Evolutionary conservation across 768 basidiomycete species (phyloP).

Genomic region (Lenzites betulinus): DNA sequence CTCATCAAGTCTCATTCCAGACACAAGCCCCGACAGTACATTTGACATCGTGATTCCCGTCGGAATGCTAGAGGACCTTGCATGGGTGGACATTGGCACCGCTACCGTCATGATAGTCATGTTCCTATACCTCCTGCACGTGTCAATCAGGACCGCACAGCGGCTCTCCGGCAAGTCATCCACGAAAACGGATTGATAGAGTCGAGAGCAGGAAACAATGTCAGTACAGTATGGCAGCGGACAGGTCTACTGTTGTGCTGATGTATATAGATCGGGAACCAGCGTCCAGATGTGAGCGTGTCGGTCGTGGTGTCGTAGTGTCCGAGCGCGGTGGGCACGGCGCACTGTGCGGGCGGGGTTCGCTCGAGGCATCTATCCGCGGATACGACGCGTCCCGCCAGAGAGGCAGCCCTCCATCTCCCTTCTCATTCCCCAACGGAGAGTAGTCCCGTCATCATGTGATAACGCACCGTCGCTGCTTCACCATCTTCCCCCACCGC

Average conservation of each 20-base stretch:
- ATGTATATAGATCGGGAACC: slow-evolving; percentile 27
- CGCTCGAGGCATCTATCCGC: not conserved
- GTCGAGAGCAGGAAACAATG: slow-evolving; percentile 16
- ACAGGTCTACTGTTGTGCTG: slow-evolving; percentile 27
- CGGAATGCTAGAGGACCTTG: slow-evolving; percentile 35
- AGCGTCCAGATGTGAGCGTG: slow-evolving; percentile 23
- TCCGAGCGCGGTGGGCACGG: not conserved
- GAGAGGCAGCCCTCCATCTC: not conserved
- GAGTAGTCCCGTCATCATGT: slow-evolving; percentile 32
- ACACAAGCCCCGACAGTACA: slow-evolving; percentile 8
- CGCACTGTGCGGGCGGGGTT: not conserved
- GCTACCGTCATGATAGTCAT: slow-evolving; percentile 32
- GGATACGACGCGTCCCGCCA: not conserved
- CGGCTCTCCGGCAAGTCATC: slow-evolving; percentile 14
- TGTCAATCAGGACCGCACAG: slow-evolving; percentile 30
- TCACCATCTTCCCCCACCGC: slow-evolving; percentile 72
- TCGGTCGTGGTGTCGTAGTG: slow-evolving; percentile 8
- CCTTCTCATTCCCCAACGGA: not conserved
- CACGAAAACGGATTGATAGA: slow-evolving; percentile 19
- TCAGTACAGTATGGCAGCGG: slow-evolving; percentile 29
- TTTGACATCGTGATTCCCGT: slow-evolving; percentile 36
- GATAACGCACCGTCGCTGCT: slow-evolving; percentile 73
- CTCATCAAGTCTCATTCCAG: slow-evolving; percentile 2
- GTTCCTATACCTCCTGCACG: slow-evolving; percentile 37
- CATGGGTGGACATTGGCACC: slow-evolving; percentile 41